Conservation (phyloP, 1,284 basidiomycete genomes). For the Ceratobasidium papillatum region DNA sequence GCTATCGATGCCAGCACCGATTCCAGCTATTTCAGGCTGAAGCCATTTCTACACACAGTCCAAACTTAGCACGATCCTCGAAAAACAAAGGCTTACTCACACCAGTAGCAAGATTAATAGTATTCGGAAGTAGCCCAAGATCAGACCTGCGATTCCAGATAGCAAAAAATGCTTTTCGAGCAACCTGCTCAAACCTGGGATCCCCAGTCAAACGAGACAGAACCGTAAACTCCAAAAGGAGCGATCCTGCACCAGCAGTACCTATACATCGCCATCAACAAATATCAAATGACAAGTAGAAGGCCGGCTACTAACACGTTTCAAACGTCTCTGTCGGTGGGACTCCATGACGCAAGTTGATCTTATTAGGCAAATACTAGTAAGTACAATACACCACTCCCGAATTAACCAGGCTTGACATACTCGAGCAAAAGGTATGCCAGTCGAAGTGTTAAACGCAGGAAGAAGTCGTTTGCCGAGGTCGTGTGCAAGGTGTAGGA, state of each 20-base stretch:
- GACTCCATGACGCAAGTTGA: slow-evolving; percentile 79
- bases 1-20: slow-evolving; percentile 92
- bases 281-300: background rate
- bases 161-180: slow-evolving; percentile 86
- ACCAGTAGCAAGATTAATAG: slow-evolving; percentile 80
- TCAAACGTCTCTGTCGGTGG: slow-evolving; percentile 73
- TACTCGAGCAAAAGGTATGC: slow-evolving; percentile 89
- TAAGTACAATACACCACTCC: slow-evolving; percentile 12
- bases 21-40: slow-evolving; percentile 75
- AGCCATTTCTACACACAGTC: slow-evolving; percentile 65
- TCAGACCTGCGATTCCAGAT: slow-evolving; percentile 89
- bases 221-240: slow-evolving; percentile 92
- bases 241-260: slow-evolving; percentile 89
- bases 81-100: slow-evolving; percentile 57
- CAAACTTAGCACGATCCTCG: slow-evolving; percentile 5
- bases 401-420: slow-evolving; percentile 39
- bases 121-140: slow-evolving; percentile 86
- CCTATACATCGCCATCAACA: slow-evolving; percentile 57
- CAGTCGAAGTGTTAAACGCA: slow-evolving; percentile 88
- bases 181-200: slow-evolving; percentile 83
- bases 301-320: slow-evolving; percentile 66
- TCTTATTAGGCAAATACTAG: slow-evolving; percentile 53
- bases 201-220: slow-evolving; percentile 89
- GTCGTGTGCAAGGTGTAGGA: slow-evolving; percentile 82
- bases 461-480: slow-evolving; percentile 84